Conservation (phyloP, 257 asterid species). For the Paulownia fortunei region DNA sequence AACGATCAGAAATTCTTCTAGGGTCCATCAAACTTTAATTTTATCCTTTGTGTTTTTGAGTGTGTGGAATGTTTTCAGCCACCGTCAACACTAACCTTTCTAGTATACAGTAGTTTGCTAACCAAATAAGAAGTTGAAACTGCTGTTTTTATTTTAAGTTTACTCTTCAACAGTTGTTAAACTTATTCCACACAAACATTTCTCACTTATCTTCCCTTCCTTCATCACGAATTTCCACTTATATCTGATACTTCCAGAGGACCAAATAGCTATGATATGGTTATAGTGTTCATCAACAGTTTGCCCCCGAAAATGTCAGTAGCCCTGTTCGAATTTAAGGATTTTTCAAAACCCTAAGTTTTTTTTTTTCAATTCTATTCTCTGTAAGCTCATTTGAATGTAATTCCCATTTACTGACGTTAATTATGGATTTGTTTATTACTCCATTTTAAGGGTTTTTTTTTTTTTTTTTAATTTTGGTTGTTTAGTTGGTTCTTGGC, state of each 20-base stretch:
- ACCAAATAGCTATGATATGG: neutral
- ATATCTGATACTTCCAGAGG: conserved; percentile 4
- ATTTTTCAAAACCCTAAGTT: conserved; percentile 29
- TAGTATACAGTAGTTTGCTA: conserved; percentile 40
- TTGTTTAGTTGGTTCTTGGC: neutral
- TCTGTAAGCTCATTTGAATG: too few species aligned
- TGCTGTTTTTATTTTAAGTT: conserved; percentile 31
- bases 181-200: conserved; percentile 32
- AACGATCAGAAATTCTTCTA: neutral
- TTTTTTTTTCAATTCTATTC: too few species aligned
- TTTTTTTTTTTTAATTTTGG: neutral
- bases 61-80: conserved; percentile 37
- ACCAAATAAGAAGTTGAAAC: conserved; percentile 42
- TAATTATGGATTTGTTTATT: neutral
- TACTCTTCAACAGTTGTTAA: conserved; percentile 47
- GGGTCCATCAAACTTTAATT: conserved; percentile 37
- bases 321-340: neutral
- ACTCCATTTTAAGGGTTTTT: neutral
- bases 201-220: conserved; percentile 22
- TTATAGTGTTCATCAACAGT: conserved; percentile 51
- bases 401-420: neutral
- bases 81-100: conserved; percentile 49
- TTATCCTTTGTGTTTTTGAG: conserved; percentile 35
- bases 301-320: neutral
- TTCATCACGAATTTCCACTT: conserved; percentile 34